These are phyloP conservation scores for Lenwebbia sp. DNA, from an alignment of 345 rosid species.

Conservation along the genomic window DNA sequence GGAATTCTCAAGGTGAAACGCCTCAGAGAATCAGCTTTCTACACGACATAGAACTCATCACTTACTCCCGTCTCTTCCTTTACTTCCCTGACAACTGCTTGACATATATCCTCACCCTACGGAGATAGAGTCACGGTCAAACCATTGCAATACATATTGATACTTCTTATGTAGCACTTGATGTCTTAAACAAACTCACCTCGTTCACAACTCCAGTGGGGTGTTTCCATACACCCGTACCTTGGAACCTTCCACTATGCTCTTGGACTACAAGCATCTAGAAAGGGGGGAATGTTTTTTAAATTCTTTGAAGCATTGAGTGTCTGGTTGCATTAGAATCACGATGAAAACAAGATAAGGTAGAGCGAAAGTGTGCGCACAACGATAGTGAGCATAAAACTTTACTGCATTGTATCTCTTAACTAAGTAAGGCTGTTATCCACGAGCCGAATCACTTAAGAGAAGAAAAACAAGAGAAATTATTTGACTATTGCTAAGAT, in stretches of 20 bases:
- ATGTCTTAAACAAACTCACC: conserved; percentile 20
- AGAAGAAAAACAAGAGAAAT: background rate
- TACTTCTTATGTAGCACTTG: background rate
- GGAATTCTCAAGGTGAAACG: background rate
- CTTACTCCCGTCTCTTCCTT: conserved; percentile 89
- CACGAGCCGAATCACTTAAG: background rate
- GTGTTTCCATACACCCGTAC: conserved; percentile 58
- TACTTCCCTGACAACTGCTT: conserved; percentile 65
- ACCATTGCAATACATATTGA: background rate
- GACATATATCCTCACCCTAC: conserved; percentile 69
- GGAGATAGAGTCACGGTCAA: background rate
- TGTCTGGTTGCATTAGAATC: background rate
- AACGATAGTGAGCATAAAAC: background rate
- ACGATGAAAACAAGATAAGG: background rate
- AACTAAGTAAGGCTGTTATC: background rate
- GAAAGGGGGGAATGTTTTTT: background rate
- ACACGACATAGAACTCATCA: background rate
- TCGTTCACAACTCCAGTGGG: conserved; percentile 72
- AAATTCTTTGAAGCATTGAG: background rate
- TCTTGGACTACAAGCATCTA: conserved; percentile 89
- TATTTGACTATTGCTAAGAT: background rate
- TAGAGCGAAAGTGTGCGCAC: rapidly evolving
- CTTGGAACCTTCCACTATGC: conserved; percentile 40
- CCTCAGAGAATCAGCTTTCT: background rate
- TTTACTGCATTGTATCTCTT: background rate